These are phyloP conservation scores for Aureobasidium pullulans DNA, from an alignment of 2,329 filamentous ascomycete species.

Conservation along the genomic window DNA sequence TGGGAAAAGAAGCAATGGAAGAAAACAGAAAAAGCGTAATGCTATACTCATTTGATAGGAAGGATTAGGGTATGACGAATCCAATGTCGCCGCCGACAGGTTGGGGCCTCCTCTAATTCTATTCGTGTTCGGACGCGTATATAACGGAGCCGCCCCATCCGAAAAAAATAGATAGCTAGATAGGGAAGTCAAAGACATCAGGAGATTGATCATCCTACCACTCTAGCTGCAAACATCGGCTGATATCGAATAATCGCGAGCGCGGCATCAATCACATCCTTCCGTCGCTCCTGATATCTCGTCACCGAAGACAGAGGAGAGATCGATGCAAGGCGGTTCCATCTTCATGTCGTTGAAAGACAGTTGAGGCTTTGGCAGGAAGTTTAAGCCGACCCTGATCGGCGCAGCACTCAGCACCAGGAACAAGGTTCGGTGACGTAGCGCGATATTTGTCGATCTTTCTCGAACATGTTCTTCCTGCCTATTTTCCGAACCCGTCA, in stretches of 20 bases:
- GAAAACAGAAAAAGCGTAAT: not conserved
- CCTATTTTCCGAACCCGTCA: no score
- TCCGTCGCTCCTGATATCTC: no score
- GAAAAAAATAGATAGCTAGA: not conserved
- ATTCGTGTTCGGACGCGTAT: constrained; percentile 1
- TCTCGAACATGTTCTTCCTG: not conserved
- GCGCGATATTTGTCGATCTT: not conserved
- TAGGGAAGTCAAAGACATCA: not conserved
- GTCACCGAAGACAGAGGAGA: no score
- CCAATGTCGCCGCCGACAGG: not conserved
- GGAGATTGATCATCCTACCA: not conserved
- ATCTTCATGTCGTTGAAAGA: not conserved
- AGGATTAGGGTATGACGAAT: not conserved
- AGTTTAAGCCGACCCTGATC: not conserved
- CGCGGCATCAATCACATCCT: no score
- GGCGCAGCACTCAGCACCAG: not conserved
- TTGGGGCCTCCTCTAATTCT: not conserved
- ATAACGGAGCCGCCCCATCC: constrained; percentile 8
- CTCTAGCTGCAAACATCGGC: not conserved
- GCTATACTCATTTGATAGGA: not conserved
- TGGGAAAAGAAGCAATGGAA: not conserved
- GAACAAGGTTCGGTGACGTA: constrained; percentile 4
- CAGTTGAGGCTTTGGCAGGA: not conserved
- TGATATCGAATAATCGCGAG: no score
- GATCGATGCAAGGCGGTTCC: not conserved